These are phyloP conservation scores for Sugiyamaella neomexicana DNA, from an alignment of 1,139 yeast genomes.

Conservation along the genomic window DNA sequence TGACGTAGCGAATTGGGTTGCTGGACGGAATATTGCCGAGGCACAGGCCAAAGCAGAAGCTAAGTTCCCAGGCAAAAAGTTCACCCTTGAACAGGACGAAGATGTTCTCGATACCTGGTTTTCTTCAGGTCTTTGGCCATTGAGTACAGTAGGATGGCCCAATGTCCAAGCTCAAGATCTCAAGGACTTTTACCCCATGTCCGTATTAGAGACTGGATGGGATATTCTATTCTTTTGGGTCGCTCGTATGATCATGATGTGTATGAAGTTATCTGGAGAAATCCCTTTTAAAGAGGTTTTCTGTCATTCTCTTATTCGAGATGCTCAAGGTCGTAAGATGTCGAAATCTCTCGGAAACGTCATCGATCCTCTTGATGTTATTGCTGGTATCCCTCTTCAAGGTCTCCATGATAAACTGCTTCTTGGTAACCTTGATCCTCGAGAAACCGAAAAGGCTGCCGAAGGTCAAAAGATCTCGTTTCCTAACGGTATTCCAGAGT, in stretches of 20 bases:
- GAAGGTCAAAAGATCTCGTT: slow-evolving; percentile 86
- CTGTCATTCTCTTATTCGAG: slow-evolving; percentile 98
- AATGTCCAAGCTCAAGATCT: slow-evolving; percentile 61
- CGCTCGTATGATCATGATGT: slow-evolving; percentile 90
- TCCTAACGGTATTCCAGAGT: slow-evolving; percentile 97
- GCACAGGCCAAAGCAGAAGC: slow-evolving; percentile 78
- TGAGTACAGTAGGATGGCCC: slow-evolving; percentile 97
- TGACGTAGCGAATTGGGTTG: slow-evolving; percentile 83
- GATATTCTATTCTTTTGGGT: slow-evolving; percentile 99
- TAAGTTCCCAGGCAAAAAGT: slow-evolving; percentile 68
- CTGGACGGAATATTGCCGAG: slow-evolving; percentile 80
- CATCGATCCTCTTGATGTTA: slow-evolving; percentile 92
- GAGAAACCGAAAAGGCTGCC: slow-evolving; percentile 83
- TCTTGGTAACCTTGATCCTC: slow-evolving; percentile 84
- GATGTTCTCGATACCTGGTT: slow-evolving; percentile 99
- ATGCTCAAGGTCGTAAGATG: slow-evolving; percentile 99
- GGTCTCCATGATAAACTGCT: slow-evolving; percentile 74
- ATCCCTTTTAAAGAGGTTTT: slow-evolving; percentile 95
- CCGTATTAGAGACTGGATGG: slow-evolving; percentile 98
- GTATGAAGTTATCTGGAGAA: slow-evolving; percentile 84
- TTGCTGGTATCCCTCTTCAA: slow-evolving; percentile 79
- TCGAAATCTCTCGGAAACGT: slow-evolving; percentile 97
- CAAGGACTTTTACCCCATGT: slow-evolving; percentile 81
- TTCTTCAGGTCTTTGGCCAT: slow-evolving; percentile 97
- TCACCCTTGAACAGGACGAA: slow-evolving; percentile 89